These are phyloP conservation scores for Globisporangium splendens DNA, from an alignment of 352 stramenopile species.

Conservation along the genomic window DNA sequence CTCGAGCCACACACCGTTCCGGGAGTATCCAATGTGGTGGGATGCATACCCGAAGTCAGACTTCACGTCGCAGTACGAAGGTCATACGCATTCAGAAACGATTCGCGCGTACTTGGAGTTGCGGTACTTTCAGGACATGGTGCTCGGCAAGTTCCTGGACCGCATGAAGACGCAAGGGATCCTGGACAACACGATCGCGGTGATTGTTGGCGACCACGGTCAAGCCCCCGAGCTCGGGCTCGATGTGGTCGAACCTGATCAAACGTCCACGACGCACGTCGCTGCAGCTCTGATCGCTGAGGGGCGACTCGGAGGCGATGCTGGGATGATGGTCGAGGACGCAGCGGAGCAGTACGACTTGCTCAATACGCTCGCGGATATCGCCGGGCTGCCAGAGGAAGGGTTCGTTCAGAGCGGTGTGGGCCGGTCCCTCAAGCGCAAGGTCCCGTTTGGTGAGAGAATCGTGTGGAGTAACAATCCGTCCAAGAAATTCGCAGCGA, in stretches of 20 bases:
- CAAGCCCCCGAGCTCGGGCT: slow-evolving; percentile 36
- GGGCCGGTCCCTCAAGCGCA: slow-evolving; percentile 38
- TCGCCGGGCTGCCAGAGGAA: slow-evolving; percentile 26
- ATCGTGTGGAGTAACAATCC: slow-evolving; percentile 60
- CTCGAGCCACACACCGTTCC: slow-evolving; percentile 44
- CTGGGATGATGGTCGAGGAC: slow-evolving; percentile 25
- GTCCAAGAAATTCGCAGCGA: slow-evolving; percentile 32
- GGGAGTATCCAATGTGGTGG: slow-evolving; percentile 37
- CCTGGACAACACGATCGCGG: slow-evolving; percentile 48
- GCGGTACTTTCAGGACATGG: slow-evolving; percentile 45
- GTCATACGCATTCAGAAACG: slow-evolving; percentile 8
- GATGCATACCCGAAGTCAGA: slow-evolving; percentile 20
- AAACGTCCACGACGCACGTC: slow-evolving; percentile 28
- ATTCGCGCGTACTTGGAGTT: slow-evolving; percentile 38
- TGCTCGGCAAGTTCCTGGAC: slow-evolving; percentile 49
- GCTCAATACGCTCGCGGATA: slow-evolving; percentile 40
- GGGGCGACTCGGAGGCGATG: slow-evolving; percentile 24
- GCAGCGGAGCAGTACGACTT: slow-evolving; percentile 36
- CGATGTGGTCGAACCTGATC: slow-evolving; percentile 21
- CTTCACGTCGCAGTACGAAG: slow-evolving; percentile 29
- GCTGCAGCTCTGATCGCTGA: slow-evolving; percentile 32
- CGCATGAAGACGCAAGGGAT: slow-evolving; percentile 34
- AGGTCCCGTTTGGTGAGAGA: slow-evolving; percentile 25
- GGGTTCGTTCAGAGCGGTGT: slow-evolving; percentile 36
- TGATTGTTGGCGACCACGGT: slow-evolving; percentile 51